phyloP scores from a whole-genome alignment of 169 alveolate genomes.

The Cryptosporidium xiaoi region DNA sequence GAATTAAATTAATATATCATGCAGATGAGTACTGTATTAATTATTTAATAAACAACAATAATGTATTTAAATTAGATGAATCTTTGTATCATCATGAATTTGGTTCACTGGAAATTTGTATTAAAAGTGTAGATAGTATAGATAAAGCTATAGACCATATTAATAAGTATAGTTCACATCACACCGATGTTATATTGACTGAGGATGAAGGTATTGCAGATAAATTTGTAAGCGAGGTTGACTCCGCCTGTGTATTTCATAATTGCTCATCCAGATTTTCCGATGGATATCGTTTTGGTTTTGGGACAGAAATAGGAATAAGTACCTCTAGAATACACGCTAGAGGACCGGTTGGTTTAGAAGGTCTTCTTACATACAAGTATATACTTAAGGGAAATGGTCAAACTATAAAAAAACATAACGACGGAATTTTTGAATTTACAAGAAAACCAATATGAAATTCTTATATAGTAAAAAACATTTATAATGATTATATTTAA shows the following conservation, averaged over 20 bases:
- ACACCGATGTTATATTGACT: conserved; percentile 82
- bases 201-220: conserved; percentile 48
- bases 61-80: conserved; percentile 20
- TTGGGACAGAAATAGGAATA: conserved; percentile 85
- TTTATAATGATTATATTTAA: neutral
- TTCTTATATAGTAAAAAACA: neutral
- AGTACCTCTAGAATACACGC: conserved; percentile 83
- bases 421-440: conserved; percentile 19
- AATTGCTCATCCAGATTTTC: conserved; percentile 83
- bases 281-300: conserved; percentile 84
- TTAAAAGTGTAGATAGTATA: conserved; percentile 60
- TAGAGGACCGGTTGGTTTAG: conserved; percentile 84
- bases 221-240: conserved; percentile 76
- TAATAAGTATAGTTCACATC: conserved; percentile 82
- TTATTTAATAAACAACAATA: neutral
- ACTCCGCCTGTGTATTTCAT: conserved; percentile 81
- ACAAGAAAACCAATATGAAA: conserved; percentile 16
- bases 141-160: conserved; percentile 80
- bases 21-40: conserved; percentile 27
- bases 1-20: conserved; percentile 31
- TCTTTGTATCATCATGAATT: conserved; percentile 78
- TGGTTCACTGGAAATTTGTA: conserved; percentile 75
- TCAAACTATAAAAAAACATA: conserved; percentile 76
- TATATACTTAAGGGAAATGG: conserved; percentile 79
- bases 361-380: conserved; percentile 81